Base-by-base conservation (phyloP, 345 rosid species). In the Cochlearia excelsa region DNA sequence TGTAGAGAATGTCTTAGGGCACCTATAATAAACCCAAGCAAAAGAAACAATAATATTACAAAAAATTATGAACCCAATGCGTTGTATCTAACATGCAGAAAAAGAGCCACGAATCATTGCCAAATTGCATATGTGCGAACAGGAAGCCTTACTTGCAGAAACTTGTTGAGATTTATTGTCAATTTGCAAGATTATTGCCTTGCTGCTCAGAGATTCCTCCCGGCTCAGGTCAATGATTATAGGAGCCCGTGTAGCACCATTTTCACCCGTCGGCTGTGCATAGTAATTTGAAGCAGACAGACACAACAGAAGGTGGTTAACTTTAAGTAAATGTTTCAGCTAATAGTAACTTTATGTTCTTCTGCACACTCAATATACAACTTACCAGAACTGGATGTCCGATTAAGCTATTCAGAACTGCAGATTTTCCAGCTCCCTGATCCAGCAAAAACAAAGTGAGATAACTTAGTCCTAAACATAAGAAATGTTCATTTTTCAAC, bases 371-470 rank as follows among this genome's bases (percentile, higher is more conserved):
- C 63, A 54, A 52, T 53, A 43, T 33, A 48, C 29, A 64, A 60
- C 96, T 82, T 69, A 91, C 96, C 84, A 91, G 68, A 72, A 91
- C 77, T 38, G 96, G 90, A 65, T 91, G 98, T 10, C 98, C 96
- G 31, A 91, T 91, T 37, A 91, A 51, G 77, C 98, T 91, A 66
- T 91, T 91, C 73, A 91, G 71, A 49, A 79, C 88, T 10, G 98
- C 98, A 77, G 98, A 91, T 81, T 91, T 91, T 26, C 98, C 98
- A 62, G 95, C 87, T 55, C 96, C 91, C 98, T 91, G 69, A 48
- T 53, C 66, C 61, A 68, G 30, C 37, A 68, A 44, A 16, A 44
- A 16, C 52, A 60, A 38, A 53, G 26, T 29, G 48, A 68, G 46
- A 52, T 45, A 30, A 23, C 41, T 59, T 51, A 30, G 8, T 9